phyloP scores from a whole-genome alignment of 2,329 filamentous ascomycete species.

The Hymenoscyphus albidus region DNA sequence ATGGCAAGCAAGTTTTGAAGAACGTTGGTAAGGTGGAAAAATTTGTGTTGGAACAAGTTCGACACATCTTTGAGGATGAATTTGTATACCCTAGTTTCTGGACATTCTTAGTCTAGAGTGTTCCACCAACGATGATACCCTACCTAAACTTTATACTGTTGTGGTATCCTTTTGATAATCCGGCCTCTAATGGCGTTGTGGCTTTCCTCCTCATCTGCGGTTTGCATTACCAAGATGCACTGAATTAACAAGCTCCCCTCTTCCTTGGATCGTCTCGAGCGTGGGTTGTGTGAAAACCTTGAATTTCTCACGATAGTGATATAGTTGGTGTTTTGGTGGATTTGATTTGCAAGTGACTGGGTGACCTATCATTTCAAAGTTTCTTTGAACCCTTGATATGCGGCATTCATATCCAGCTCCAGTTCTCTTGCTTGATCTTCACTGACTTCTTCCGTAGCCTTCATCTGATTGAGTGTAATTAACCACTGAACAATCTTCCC shows the following conservation, averaged over 20 bases:
- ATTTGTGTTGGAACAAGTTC: conserved; percentile 93
- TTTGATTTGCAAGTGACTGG: not conserved
- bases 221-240: not conserved
- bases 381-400: conserved; percentile 86
- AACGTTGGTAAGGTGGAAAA: conserved; percentile 98
- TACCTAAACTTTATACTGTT: not conserved
- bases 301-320: not conserved
- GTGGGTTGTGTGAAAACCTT: not conserved
- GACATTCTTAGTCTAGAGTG: conserved; percentile 73
- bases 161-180: not conserved
- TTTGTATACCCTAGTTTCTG: conserved; percentile 98
- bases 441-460: conserved; percentile 83
- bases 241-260: not conserved
- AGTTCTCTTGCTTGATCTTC: conserved; percentile 86
- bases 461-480: conserved; percentile 97
- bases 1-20: conserved; percentile 90
- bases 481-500: conserved; percentile 99
- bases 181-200: not conserved
- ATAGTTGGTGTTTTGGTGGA: not conserved
- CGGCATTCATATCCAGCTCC: conserved; percentile 88
- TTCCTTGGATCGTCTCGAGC: not conserved
- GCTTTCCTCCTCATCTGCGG: not conserved
- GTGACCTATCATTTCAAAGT: conserved; percentile 29
- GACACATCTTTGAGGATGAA: conserved; percentile 96
- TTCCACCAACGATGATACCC: not conserved